A percentile compares a stretch with the other conserved stretches of the same genome.
phyloP scores from a whole-genome alignment of 495 filamentous ascomycete species.

The Aspergillus affinis region DNA sequence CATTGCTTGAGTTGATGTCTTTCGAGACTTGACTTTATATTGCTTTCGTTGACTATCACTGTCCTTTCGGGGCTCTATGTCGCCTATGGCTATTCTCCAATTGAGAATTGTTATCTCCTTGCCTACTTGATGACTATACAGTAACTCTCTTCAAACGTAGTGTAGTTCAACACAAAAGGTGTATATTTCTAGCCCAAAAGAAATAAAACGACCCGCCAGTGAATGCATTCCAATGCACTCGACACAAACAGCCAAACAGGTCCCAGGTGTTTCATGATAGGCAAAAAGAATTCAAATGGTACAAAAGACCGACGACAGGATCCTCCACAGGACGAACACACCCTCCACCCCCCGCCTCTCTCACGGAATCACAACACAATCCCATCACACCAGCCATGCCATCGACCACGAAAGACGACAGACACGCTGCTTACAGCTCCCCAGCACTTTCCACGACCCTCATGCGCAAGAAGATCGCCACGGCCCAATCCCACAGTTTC shows the following conservation, averaged over 20 bases:
- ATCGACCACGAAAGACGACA: slow-evolving; percentile 13
- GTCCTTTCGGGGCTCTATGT: not conserved
- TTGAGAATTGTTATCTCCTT: not conserved
- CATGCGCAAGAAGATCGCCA: slow-evolving; percentile 43
- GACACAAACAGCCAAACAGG: not conserved
- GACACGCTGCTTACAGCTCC: slow-evolving; percentile 18
- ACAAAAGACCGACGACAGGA: not conserved
- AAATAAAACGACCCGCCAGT: not conserved
- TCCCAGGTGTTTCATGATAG: not conserved
- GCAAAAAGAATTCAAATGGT: not conserved
- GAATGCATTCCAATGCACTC: not conserved
- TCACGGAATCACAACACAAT: not conserved
- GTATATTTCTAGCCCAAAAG: not conserved
- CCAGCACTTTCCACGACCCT: slow-evolving; percentile 34
- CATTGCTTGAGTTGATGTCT: not conserved
- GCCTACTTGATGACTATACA: too few relatives aligned
- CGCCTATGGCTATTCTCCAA: not conserved
- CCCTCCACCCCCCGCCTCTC: too few relatives aligned
- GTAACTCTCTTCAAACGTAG: not conserved
- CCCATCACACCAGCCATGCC: not conserved
- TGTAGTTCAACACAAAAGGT: not conserved
- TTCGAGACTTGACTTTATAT: not conserved
- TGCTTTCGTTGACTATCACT: not conserved
- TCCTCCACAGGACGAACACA: not conserved
- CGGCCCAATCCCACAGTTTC: slow-evolving; percentile 45